Evolutionary conservation across 345 rosid species (phyloP).

Genomic region (Adansonia digitata): DNA sequence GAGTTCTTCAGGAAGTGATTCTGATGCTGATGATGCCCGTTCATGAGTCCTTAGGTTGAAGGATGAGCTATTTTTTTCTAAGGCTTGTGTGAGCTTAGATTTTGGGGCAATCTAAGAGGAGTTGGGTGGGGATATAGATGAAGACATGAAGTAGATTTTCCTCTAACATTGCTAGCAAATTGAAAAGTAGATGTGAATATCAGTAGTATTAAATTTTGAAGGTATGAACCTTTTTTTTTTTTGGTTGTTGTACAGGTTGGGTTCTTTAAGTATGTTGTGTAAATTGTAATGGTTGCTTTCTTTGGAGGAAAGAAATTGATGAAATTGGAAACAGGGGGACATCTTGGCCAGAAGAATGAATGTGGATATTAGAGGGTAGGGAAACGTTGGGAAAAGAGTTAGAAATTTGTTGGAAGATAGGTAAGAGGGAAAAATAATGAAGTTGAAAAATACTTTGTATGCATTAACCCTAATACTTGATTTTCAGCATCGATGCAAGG

Average conservation of each 20-base stretch:
- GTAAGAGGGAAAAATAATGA: too few relatives aligned
- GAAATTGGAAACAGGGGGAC: background rate
- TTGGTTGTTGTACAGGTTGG: constrained; percentile 8
- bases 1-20: constrained; percentile 36
- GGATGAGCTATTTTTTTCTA: background rate
- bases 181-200: background rate
- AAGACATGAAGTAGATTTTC: constrained; percentile 14
- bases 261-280: constrained; percentile 1
- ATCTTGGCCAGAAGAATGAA: too few relatives aligned
- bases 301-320: background rate
- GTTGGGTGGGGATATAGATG: background rate
- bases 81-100: background rate
- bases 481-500: too few relatives aligned
- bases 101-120: constrained; percentile 4
- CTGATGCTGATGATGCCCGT: constrained; percentile 32
- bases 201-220: background rate
- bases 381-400: too few relatives aligned
- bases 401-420: too few relatives aligned
- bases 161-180: background rate
- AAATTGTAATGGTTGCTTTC: constrained; percentile 7
- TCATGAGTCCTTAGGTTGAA: constrained; percentile 8
- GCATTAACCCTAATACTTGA: too few relatives aligned
- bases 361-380: too few relatives aligned
- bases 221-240: background rate
- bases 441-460: too few relatives aligned